Base-by-base conservation (phyloP, 768 basidiomycete genomes). In the Austroboletus festivus region DNA sequence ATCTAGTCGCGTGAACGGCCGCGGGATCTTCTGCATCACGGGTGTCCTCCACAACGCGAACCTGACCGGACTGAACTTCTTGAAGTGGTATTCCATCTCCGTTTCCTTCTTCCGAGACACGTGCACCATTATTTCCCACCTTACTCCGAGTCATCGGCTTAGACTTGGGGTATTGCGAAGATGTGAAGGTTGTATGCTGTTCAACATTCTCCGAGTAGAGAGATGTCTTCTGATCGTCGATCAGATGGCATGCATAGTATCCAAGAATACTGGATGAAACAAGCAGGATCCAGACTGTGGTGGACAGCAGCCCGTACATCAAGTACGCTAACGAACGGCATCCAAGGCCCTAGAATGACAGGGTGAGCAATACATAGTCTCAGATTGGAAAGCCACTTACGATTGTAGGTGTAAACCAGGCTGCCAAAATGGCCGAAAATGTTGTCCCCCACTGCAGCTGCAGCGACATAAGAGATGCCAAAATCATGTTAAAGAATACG, bases 261-360 rank as follows among this genome's bases (percentile, higher is more conserved):
- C 55, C 61, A 18, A 63, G 50, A 1, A 48, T 1, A 47, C 64
- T 72, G 33, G 70, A 69, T 2, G 33, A 16, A 11, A 71, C 51
- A 11, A 71, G 58, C 1, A 68, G 12, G 7, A 58, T 19, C 69
- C 70, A 71, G 12, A 65, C 56, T 0, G 48, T 1, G 2, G 65
- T 72, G 1, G 71, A 65, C 5, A 59, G 1, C 6, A 30, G 13
- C 2, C 57, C 71, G 12, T 69, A 71, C 15, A 62, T 37, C 30
- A 69, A 20, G 43, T 70, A 71, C 1, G 60, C 56, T 0, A 55
- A 48, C 3, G 68, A 71, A 46, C 68, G 68, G 38, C 71, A 71
- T 11, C 70, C 71, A 2, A 72, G 24, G 16, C 63, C 62, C 62
- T 59, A n/a, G 20, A 12, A 24, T 5, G 7, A 42, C 13, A n/a